Conservation (phyloP, 768 basidiomycete genomes). For the Termitomyces sp. region DNA sequence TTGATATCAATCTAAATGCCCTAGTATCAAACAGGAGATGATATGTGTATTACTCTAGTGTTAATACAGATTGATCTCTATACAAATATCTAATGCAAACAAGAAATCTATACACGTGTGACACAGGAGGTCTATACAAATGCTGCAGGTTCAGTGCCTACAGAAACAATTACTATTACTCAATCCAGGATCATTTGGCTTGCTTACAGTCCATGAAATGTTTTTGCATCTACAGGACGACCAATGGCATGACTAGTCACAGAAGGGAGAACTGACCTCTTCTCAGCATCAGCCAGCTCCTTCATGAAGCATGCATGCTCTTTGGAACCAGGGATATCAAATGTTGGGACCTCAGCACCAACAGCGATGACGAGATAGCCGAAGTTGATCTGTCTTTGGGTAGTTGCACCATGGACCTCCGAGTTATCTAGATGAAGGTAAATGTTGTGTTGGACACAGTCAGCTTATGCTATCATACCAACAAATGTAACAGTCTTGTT, state of each 20-base stretch:
- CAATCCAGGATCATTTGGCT: neutral
- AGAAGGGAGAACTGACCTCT: slow-evolving; percentile 38
- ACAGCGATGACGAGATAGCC: slow-evolving; percentile 97
- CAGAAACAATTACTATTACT: neutral
- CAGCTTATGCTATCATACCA: slow-evolving; percentile 35
- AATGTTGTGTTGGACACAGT: slow-evolving; percentile 1
- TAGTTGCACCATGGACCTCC: slow-evolving; percentile 68
- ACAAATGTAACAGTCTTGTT: slow-evolving; percentile 92
- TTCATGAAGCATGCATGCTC: slow-evolving; percentile 98
- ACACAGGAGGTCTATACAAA: no score
- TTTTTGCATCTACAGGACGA: slow-evolving; percentile 55
- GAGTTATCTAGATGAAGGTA: slow-evolving; percentile 55
- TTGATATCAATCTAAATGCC: no score
- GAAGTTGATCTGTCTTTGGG: slow-evolving; percentile 77
- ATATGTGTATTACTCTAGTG: no score
- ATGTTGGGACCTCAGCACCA: slow-evolving; percentile 92
- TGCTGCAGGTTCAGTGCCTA: slow-evolving; percentile 86
- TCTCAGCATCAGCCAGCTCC: slow-evolving; percentile 90
- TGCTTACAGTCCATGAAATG: slow-evolving; percentile 80
- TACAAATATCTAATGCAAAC: no score
- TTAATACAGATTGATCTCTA: no score
- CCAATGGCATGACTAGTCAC: neutral
- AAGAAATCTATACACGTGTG: no score
- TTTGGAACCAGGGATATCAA: slow-evolving; percentile 91
- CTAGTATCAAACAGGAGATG: no score